phyloP scores from a whole-genome alignment of 192 early-diverging fungal genomes.

The Linnemannia schmuckeri region DNA sequence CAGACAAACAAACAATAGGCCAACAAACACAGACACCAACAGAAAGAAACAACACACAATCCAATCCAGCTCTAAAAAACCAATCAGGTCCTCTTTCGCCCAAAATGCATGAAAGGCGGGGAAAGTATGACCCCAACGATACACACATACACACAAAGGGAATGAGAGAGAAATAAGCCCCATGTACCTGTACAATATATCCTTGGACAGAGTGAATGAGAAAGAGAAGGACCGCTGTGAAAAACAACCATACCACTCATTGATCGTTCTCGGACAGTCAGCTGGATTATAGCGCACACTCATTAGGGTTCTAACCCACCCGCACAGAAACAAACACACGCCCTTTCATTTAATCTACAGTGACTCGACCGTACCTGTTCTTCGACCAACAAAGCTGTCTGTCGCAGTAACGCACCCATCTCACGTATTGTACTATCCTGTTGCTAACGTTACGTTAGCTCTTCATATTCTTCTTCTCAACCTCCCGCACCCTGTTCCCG shows the following conservation, averaged over 20 bases:
- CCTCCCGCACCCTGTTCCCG: neutral
- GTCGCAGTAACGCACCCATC: neutral
- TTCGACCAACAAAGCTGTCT: neutral
- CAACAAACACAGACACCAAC: neutral
- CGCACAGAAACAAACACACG: neutral
- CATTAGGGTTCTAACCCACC: neutral
- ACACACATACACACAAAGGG: too few relatives aligned
- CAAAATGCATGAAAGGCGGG: conserved; percentile 3
- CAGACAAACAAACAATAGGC: neutral
- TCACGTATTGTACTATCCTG: neutral
- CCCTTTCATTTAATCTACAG: neutral
- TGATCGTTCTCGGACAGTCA: too few relatives aligned
- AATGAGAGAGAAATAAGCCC: neutral
- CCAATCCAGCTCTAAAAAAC: neutral
- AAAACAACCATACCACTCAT: neutral
- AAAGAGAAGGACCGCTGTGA: neutral
- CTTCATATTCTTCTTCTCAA: neutral
- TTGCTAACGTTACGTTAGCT: neutral
- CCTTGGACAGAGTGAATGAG: neutral
- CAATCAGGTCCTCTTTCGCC: neutral
- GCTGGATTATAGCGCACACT: neutral
- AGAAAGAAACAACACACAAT: neutral
- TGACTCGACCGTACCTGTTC: neutral
- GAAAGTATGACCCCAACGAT: neutral
- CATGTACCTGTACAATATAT: neutral